phyloP scores from a whole-genome alignment of 345 rosid species.

The Dimocarpus longan region DNA sequence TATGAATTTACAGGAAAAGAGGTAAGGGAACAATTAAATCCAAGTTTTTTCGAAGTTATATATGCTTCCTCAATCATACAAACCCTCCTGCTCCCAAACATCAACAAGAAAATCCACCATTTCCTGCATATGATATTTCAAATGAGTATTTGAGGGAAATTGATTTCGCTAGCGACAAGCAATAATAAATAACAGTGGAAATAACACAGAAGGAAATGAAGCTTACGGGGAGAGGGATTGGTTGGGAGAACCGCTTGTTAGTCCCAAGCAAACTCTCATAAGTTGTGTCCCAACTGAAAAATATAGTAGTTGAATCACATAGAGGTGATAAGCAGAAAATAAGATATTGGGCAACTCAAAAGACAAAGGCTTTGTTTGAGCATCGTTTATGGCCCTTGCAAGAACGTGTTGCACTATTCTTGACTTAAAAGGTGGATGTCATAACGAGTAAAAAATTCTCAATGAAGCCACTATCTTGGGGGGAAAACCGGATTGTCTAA shows the following conservation, averaged over 20 bases:
- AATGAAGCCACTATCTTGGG: background rate
- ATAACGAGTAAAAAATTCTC: background rate
- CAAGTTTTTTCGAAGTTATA: background rate
- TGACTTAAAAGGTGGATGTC: background rate
- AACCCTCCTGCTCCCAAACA: slow-evolving; percentile 65
- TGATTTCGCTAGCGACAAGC: background rate
- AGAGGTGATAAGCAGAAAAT: background rate
- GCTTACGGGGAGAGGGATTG: slow-evolving; percentile 78
- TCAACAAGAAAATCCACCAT: slow-evolving; percentile 70
- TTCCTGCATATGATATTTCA: slow-evolving; percentile 41
- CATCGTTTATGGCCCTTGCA: background rate
- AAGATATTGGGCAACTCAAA: no score
- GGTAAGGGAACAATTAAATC: background rate
- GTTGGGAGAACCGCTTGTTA: slow-evolving; percentile 59
- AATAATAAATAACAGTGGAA: background rate
- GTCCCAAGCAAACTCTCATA: slow-evolving; percentile 65
- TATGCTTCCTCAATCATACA: slow-evolving; percentile 40
- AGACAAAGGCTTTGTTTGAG: background rate
- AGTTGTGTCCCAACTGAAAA: slow-evolving; percentile 64
- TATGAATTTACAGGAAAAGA: background rate
- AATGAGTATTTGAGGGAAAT: background rate
- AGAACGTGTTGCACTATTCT: background rate
- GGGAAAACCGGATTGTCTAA: no score
- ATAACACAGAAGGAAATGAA: background rate
- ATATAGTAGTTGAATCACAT: background rate